phyloP scores from a whole-genome alignment of 805 yeast genomes.

The Suhomyces faveliae region DNA sequence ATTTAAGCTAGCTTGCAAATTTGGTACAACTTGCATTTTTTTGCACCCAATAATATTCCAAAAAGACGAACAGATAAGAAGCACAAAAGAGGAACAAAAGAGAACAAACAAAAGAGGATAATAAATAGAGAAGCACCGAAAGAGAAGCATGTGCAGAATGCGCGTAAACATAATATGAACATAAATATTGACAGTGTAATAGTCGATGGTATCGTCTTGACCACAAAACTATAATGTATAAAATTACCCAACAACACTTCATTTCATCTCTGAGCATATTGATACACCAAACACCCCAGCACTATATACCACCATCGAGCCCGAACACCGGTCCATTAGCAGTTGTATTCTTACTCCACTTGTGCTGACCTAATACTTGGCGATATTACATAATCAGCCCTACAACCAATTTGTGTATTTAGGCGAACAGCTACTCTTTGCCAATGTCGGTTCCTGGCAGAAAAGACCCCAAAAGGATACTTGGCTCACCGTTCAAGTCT shows the following conservation, averaged over 20 bases:
- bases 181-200: too few species aligned
- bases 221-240: too few species aligned
- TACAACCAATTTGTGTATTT: neutral
- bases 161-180: neutral
- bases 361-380: neutral
- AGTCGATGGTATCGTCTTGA: too few species aligned
- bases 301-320: too few species aligned
- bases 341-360: neutral
- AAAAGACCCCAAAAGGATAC: slow-evolving; percentile 9
- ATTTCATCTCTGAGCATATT: neutral
- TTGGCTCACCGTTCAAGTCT: slow-evolving; percentile 27
- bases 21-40: too few species aligned
- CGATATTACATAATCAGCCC: neutral
- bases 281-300: too few species aligned
- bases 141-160: neutral
- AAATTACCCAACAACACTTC: neutral
- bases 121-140: too few species aligned
- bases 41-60: too few species aligned
- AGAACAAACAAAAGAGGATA: too few species aligned
- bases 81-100: too few species aligned
- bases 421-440: neutral
- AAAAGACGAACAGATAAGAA: too few species aligned
- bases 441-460: slow-evolving; percentile 1
- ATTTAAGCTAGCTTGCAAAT: too few species aligned
- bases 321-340: neutral